These are phyloP conservation scores for Gastrodia elata DNA, from an alignment of 106 monocot species.

Conservation along the genomic window DNA sequence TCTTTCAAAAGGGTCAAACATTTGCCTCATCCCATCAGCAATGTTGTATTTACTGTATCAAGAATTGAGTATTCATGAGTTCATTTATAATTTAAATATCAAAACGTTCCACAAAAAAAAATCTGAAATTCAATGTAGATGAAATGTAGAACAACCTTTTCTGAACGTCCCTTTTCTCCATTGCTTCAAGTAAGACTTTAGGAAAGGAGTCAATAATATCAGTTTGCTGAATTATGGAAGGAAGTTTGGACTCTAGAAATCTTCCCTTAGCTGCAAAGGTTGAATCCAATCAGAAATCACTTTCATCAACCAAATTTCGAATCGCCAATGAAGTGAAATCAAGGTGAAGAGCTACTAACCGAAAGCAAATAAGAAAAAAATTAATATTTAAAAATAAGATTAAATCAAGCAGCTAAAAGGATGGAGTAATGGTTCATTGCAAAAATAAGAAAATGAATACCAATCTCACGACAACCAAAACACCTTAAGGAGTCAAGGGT, in stretches of 20 bases:
- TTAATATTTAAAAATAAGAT: background rate
- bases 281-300: background rate
- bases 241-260: conserved; percentile 75
- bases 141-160: conserved; percentile 53
- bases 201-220: conserved; percentile 60
- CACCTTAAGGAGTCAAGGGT: no score
- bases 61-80: background rate
- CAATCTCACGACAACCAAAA: no score
- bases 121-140: background rate
- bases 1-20: conserved; percentile 98
- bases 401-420: background rate
- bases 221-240: conserved; percentile 26
- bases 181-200: conserved; percentile 53
- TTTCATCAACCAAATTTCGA: background rate
- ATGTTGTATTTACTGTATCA: conserved; percentile 75
- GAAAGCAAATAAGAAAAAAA: background rate
- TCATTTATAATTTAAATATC: background rate
- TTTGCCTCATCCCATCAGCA: conserved; percentile 96
- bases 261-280: conserved; percentile 76
- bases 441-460: no score
- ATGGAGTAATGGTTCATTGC: no score
- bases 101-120: background rate
- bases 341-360: background rate
- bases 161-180: conserved; percentile 73
- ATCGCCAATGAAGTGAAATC: background rate